These are phyloP conservation scores for Parmales sp. DNA, from an alignment of 108 stramenopile species.

Conservation along the genomic window DNA sequence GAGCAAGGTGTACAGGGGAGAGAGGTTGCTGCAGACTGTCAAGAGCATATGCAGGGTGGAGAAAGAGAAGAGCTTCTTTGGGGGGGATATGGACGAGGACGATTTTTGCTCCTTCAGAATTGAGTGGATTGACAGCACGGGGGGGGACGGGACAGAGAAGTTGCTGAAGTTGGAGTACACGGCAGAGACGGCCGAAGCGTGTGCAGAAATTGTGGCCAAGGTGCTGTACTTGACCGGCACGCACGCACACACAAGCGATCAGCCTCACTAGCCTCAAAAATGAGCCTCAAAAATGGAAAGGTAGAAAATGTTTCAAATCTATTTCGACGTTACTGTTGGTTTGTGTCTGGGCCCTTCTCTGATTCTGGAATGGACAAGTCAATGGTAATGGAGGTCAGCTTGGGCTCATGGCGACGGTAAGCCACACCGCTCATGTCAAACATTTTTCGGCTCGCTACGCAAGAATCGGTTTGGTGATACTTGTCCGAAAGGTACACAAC, in stretches of 20 bases:
- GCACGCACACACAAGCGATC: too few relatives aligned
- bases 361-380: too few relatives aligned
- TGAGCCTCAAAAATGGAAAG: too few relatives aligned
- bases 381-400: background rate
- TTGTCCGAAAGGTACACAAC: conserved; percentile 88
- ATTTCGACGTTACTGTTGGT: too few relatives aligned
- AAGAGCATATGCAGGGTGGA: background rate
- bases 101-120: background rate
- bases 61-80: background rate
- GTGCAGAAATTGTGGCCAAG: background rate
- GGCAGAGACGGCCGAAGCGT: background rate
- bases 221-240: background rate
- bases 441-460: conserved; percentile 80
- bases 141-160: background rate
- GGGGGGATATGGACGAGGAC: background rate
- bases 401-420: background rate
- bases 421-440: conserved; percentile 76
- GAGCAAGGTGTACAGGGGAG: background rate
- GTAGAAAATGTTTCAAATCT: too few relatives aligned
- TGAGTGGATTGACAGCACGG: background rate
- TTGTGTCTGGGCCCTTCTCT: too few relatives aligned
- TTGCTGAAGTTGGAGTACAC: background rate
- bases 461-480: conserved; percentile 75
- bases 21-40: background rate
- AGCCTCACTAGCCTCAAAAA: too few relatives aligned